phyloP scores from a whole-genome alignment of 306 rosid genomes.

The Pueraria montana region DNA sequence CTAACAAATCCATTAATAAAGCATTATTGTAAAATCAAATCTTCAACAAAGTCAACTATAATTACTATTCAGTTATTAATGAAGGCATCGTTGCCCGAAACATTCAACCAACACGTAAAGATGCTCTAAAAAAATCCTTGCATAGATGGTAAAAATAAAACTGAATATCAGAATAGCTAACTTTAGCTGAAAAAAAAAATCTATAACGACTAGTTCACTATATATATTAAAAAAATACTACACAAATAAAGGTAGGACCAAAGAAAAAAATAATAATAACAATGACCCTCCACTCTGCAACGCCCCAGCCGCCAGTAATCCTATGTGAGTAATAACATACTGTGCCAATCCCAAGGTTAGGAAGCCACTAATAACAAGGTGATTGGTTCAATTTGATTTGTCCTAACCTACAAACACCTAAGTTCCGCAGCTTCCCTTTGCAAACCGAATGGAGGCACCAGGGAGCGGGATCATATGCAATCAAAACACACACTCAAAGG shows the following conservation, averaged over 20 bases:
- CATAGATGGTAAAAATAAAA: conserved; percentile 5
- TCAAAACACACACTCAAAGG: conserved; percentile 54
- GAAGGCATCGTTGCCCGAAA: neutral
- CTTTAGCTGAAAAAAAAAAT: conserved; percentile 33
- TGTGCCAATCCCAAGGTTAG: conserved; percentile 48
- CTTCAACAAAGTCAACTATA: neutral
- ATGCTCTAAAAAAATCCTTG: conserved; percentile 36
- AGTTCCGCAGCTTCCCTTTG: conserved; percentile 70
- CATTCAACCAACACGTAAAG: conserved; percentile 3
- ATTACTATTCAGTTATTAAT: neutral
- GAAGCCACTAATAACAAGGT: conserved; percentile 63
- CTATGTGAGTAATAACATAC: conserved; percentile 47
- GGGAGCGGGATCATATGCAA: conserved; percentile 60
- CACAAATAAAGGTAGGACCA: conserved; percentile 45
- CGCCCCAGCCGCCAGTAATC: conserved; percentile 54
- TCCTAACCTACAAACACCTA: conserved; percentile 71
- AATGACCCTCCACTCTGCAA: conserved; percentile 49
- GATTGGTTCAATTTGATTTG: conserved; percentile 56
- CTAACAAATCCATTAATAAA: too few relatives aligned
- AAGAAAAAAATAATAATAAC: conserved; percentile 46
- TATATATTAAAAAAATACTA: conserved; percentile 39
- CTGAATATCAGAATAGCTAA: conserved; percentile 35
- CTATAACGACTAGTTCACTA: conserved; percentile 56
- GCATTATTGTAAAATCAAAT: neutral
- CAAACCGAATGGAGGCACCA: conserved; percentile 56